Percentiles rank a stretch among this genome's conserved stretches.
Evolutionary conservation across 2,329 filamentous ascomycete species (phyloP).

Genomic region (Mollisiaceae sp.): DNA sequence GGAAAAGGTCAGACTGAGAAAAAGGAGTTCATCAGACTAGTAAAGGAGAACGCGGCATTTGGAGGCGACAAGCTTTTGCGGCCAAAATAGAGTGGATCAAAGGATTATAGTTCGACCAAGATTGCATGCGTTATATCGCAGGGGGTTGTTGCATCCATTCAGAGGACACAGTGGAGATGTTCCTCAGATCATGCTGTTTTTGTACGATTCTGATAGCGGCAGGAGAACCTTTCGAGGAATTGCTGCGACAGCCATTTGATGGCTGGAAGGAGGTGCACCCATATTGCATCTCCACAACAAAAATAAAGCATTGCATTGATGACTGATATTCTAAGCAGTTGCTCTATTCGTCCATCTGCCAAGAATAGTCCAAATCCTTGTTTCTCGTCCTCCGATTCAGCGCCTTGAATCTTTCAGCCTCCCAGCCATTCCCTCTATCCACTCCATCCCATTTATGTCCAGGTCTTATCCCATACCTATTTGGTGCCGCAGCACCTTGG

Average conservation of each 20-base stretch:
- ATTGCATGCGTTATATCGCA: not conserved
- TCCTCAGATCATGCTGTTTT: not conserved
- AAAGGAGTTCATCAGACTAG: constrained; percentile 62
- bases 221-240: constrained; percentile 1
- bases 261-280: not conserved
- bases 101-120: not conserved
- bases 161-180: not conserved
- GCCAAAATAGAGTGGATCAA: constrained; percentile 28
- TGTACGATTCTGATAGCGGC: constrained; percentile 5
- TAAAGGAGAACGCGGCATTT: constrained; percentile 60
- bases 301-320: not conserved
- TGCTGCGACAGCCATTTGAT: not conserved
- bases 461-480: constrained; percentile 90
- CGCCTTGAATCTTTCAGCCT: constrained; percentile 89
- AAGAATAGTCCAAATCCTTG: constrained; percentile 84
- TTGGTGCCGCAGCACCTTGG: constrained; percentile 79
- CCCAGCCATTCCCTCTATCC: constrained; percentile 91
- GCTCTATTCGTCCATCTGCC: constrained; percentile 89
- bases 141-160: not conserved
- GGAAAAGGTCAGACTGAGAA: constrained; percentile 57
- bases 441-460: constrained; percentile 98
- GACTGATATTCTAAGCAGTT: not conserved
- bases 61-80: constrained; percentile 58
- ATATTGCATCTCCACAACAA: not conserved
- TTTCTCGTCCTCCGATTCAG: constrained; percentile 78